Evolutionary conservation across 345 rosid genomes (phyloP).

Genomic region (Abelmoschus esculentus): DNA sequence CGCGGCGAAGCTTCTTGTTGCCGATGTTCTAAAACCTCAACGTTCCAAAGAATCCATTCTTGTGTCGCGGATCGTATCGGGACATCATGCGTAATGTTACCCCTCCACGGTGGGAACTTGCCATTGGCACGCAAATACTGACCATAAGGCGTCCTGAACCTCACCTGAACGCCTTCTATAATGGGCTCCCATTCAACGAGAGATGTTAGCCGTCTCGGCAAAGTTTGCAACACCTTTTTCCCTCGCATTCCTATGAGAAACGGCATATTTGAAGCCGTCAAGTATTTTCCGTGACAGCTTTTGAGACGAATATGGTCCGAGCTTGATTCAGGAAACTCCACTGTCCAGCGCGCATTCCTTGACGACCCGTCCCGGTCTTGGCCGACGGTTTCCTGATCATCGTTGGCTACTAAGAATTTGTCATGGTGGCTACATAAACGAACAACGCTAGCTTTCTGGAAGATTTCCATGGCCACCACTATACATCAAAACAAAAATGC

Average conservation of each 20-base stretch:
- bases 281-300: slow-evolving; percentile 58
- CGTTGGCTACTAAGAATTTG: slow-evolving; percentile 66
- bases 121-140: slow-evolving; percentile 67
- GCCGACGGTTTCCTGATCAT: slow-evolving; percentile 47
- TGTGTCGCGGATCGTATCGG: slow-evolving; percentile 49
- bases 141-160: slow-evolving; percentile 38
- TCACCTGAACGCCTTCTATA: slow-evolving; percentile 53
- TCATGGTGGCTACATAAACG: slow-evolving; percentile 77
- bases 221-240: slow-evolving; percentile 53
- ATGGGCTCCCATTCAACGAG: slow-evolving; percentile 71
- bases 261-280: slow-evolving; percentile 72
- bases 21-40: slow-evolving; percentile 47
- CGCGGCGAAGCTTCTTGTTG: slow-evolving; percentile 11
- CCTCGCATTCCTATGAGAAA: slow-evolving; percentile 60
- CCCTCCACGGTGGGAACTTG: slow-evolving; percentile 76
- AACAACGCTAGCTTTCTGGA: slow-evolving; percentile 45
- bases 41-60: slow-evolving; percentile 73
- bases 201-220: slow-evolving; percentile 38
- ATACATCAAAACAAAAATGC: neutral
- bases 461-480: slow-evolving; percentile 47
- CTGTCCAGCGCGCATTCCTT: slow-evolving; percentile 58
- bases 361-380: slow-evolving; percentile 55
- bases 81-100: slow-evolving; percentile 64
- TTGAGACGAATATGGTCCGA: slow-evolving; percentile 37
- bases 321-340: slow-evolving; percentile 35